Evolutionary conservation across 148 eudicot species (phyloP).

Genomic region (Talinum fruticosum): DNA sequence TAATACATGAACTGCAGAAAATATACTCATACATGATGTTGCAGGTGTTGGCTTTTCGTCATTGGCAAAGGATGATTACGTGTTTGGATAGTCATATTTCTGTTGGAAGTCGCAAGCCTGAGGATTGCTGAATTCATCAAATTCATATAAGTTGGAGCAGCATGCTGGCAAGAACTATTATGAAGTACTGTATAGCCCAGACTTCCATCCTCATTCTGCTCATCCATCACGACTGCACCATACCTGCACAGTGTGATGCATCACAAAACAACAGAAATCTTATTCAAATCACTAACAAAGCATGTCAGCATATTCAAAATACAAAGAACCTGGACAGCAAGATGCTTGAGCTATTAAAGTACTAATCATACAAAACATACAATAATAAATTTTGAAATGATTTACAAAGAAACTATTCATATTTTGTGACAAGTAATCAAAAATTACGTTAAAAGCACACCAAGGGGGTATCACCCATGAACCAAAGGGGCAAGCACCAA

Average conservation of each 20-base stretch:
- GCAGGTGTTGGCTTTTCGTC: constrained; percentile 91
- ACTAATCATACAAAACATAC: neutral
- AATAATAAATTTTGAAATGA: neutral
- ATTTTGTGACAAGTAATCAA: neutral
- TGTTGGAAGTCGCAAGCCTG: constrained; percentile 65
- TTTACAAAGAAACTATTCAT: neutral
- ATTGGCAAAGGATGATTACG: constrained; percentile 91
- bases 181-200: constrained; percentile 86
- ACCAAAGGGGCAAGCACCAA: too few species aligned
- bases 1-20: neutral
- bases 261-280: constrained; percentile 7
- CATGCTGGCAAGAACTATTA: constrained; percentile 97
- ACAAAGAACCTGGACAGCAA: neutral
- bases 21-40: constrained; percentile 69
- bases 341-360: neutral
- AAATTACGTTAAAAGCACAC: neutral
- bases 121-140: constrained; percentile 92
- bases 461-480: too few species aligned
- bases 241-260: constrained; percentile 48
- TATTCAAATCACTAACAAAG: neutral
- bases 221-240: constrained; percentile 89
- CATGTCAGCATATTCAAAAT: neutral
- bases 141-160: constrained; percentile 88
- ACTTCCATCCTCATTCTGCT: constrained; percentile 64
- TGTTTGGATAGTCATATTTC: constrained; percentile 85